Percentiles rank a stretch among this genome's conserved stretches.
These are phyloP conservation scores for Sideroxylon spinosum DNA, from an alignment of 179 eudicot species.

Conservation along the genomic window DNA sequence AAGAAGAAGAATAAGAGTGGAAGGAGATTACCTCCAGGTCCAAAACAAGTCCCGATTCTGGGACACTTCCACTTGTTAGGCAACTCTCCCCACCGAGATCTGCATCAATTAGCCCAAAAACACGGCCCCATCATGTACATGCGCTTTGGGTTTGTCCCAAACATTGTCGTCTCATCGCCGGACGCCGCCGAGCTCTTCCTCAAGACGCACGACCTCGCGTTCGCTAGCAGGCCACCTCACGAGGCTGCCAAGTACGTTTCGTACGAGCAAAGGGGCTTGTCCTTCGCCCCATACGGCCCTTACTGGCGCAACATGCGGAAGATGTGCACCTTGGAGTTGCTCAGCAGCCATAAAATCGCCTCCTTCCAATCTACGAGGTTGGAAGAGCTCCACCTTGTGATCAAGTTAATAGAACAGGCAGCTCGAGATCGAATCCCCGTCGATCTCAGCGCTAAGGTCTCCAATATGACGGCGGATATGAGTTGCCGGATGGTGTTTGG, in stretches of 20 bases:
- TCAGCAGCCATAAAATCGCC: slow-evolving; percentile 25
- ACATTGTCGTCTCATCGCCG: slow-evolving; percentile 37
- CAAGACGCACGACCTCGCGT: background rate
- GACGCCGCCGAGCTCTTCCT: slow-evolving; percentile 24
- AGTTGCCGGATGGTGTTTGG: slow-evolving; percentile 40
- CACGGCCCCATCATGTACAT: slow-evolving; percentile 45
- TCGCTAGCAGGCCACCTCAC: background rate
- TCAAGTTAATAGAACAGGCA: slow-evolving; percentile 11
- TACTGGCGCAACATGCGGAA: slow-evolving; percentile 12
- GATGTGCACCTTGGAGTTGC: slow-evolving; percentile 18
- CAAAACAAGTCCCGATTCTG: slow-evolving; percentile 31
- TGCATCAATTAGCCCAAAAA: slow-evolving; percentile 26
- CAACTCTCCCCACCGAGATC: slow-evolving; percentile 29
- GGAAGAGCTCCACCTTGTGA: slow-evolving; percentile 21
- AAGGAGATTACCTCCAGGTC: slow-evolving; percentile 38
- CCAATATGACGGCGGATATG: slow-evolving; percentile 18
- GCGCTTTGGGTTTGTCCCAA: slow-evolving; percentile 27
- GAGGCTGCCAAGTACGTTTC: background rate
- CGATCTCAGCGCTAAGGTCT: slow-evolving; percentile 21
- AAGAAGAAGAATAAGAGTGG: slow-evolving; percentile 7
- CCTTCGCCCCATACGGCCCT: background rate
- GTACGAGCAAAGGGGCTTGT: background rate
- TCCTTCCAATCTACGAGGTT: slow-evolving; percentile 29
- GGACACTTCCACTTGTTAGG: slow-evolving; percentile 45
- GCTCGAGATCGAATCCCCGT: slow-evolving; percentile 11